Evolutionary conservation across 805 yeast species (phyloP).

Genomic region (Helenozyma rhizophorensis): DNA sequence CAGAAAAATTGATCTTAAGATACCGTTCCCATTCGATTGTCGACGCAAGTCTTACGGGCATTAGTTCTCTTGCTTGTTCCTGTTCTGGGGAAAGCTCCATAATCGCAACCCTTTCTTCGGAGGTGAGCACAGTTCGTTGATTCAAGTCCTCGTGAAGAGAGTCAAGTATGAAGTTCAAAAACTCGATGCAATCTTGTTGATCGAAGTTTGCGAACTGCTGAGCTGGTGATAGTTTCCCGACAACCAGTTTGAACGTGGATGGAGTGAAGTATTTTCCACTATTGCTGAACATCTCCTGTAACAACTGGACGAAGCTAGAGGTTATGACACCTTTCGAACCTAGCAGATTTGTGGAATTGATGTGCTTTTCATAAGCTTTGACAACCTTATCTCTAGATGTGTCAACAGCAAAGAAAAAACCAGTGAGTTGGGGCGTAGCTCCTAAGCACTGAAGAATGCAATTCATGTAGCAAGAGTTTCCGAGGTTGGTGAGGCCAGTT

Average conservation of each 20-base stretch:
- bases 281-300: slow-evolving; percentile 49
- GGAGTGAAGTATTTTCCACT: slow-evolving; percentile 53
- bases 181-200: slow-evolving; percentile 86
- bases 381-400: slow-evolving; percentile 1
- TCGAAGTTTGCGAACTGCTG: slow-evolving; percentile 59
- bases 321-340: slow-evolving; percentile 83
- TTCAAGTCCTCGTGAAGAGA: slow-evolving; percentile 82
- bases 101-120: slow-evolving; percentile 30
- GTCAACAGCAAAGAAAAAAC: slow-evolving; percentile 46
- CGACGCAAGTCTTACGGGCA: slow-evolving; percentile 77
- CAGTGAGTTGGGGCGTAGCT: slow-evolving; percentile 63
- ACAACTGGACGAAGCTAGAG: slow-evolving; percentile 57
- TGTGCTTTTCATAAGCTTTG: slow-evolving; percentile 59
- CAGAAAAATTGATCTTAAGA: slow-evolving; percentile 70
- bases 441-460: slow-evolving; percentile 82
- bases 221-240: slow-evolving; percentile 61
- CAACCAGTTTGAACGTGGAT: slow-evolving; percentile 55
- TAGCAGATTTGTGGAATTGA: slow-evolving; percentile 65
- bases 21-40: slow-evolving; percentile 92
- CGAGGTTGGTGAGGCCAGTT: slow-evolving; percentile 76
- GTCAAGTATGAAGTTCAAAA: slow-evolving; percentile 69
- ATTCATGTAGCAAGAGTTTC: slow-evolving; percentile 93
- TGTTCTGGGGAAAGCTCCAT: slow-evolving; percentile 55
- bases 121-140: slow-evolving; percentile 41
- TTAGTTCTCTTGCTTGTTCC: slow-evolving; percentile 63